Evolutionary conservation across 148 eudicot genomes (phyloP), one percentile per base, ranked within the genome.

Genomic region (Chenopodium berlandieri): DNA sequence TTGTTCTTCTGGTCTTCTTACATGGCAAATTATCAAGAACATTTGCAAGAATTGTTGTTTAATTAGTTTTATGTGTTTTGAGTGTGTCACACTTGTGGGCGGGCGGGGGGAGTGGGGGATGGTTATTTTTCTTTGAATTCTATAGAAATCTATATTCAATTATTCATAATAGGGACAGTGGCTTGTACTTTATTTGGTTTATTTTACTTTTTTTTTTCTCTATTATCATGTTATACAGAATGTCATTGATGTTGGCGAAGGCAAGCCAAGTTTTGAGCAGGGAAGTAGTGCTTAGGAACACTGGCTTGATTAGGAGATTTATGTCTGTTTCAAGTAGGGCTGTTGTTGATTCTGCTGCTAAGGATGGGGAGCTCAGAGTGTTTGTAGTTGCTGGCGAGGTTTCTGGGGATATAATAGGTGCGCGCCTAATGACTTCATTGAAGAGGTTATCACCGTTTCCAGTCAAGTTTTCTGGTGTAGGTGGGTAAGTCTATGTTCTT

Each of bases 361-460:
- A 88, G 80, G 97, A 94, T 77, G 98, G 95, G 44, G 95, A 94
- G 84, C 92, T 96, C 71, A 92, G 95, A 91, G 92, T 96, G 37
- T 96, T 96, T 82, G 80, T 96, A 22, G 95, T 96, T 82, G 87
- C 95, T 66, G 99, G 99, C 37, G 99, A 96, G 89, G 97, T 94
- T 86, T 96, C 98, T 69, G 99, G 99, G 76, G 99, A 96, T 81
- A 80, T 76, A 32, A 89, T 96, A 37, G 99, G 91, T 75, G 89
- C 94, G 67, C 95, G 97, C 66, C 83, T 96, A 71, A 96, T 96
- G 94, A 88, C 86, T 79, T 92, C 98, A 44, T 54, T 96, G 83
- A 90, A 78, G 84, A 90, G 84, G 78, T 84, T 92, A 46, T 90
- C 99, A 9, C 98, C 95, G 48, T 84, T 88, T 65, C 97, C 99